phyloP scores from a whole-genome alignment of 495 filamentous ascomycete genomes.

The Talaromyces borbonicus region DNA sequence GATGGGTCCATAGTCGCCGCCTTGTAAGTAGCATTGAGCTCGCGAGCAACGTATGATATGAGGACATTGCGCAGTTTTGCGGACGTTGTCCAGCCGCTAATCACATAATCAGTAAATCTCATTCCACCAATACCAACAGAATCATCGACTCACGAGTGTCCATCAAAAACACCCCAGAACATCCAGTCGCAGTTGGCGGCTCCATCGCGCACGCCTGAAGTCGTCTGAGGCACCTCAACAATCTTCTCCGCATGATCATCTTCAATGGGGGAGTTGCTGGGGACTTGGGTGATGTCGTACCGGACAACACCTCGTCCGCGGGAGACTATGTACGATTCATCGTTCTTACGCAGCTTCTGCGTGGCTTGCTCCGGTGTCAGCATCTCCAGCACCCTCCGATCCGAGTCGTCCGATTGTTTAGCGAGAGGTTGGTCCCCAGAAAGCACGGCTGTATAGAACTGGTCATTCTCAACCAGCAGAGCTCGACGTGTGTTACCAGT shows the following conservation, averaged over 20 bases:
- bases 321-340: slow-evolving; percentile 86
- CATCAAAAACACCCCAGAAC: slow-evolving; percentile 99
- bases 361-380: slow-evolving; percentile 92
- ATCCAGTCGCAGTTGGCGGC: slow-evolving; percentile 80
- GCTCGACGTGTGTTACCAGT: slow-evolving; percentile 26
- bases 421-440: slow-evolving; percentile 73
- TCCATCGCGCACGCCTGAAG: slow-evolving; percentile 41
- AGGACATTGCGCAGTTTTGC: slow-evolving; percentile 89
- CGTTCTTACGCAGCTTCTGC: slow-evolving; percentile 74
- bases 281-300: slow-evolving; percentile 91
- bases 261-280: slow-evolving; percentile 96
- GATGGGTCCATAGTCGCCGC: slow-evolving; percentile 53
- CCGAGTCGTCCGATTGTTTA: slow-evolving; percentile 74
- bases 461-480: slow-evolving; percentile 71
- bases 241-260: slow-evolving; percentile 98
- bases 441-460: slow-evolving; percentile 72
- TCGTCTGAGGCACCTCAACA: slow-evolving; percentile 64
- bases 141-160: slow-evolving; percentile 83
- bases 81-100: slow-evolving; percentile 92
- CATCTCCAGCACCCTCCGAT: slow-evolving; percentile 83
- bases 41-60: slow-evolving; percentile 83
- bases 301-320: slow-evolving; percentile 84
- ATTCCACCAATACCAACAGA: too few species aligned
- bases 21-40: slow-evolving; percentile 91
- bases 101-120: slow-evolving; percentile 4